Conservation (phyloP, 1,284 basidiomycete species). For the Rhodotorula sp. region DNA sequence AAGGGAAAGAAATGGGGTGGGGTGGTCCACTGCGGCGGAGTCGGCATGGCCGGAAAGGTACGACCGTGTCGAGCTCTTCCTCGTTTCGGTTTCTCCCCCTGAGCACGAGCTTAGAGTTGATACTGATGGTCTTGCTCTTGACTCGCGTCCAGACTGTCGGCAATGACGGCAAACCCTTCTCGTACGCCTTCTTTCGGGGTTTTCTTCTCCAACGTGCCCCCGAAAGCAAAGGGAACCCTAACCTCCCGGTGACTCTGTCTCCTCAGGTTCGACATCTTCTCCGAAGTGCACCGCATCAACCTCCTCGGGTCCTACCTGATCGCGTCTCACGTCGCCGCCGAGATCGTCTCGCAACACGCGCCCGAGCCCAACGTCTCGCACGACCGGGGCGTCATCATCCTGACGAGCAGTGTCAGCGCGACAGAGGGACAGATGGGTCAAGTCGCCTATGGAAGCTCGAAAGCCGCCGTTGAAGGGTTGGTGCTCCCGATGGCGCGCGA, state of each 20-base stretch:
- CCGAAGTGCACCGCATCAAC: slow-evolving; percentile 48
- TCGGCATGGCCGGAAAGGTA: slow-evolving; percentile 50
- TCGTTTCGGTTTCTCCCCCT: not conserved
- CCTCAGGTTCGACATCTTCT: slow-evolving; percentile 42
- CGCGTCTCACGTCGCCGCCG: slow-evolving; percentile 47
- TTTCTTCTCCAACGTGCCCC: not conserved
- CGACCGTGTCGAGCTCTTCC: not conserved
- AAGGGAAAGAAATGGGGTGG: slow-evolving; percentile 45
- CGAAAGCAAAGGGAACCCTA: no score
- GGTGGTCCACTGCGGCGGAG: slow-evolving; percentile 49
- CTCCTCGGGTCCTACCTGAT: slow-evolving; percentile 50
- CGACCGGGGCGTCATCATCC: slow-evolving; percentile 50
- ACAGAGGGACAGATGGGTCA: slow-evolving; percentile 48
- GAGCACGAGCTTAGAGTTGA: not conserved
- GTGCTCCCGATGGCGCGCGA: slow-evolving; percentile 51
- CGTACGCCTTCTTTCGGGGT: slow-evolving; percentile 23
- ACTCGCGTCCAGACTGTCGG: slow-evolving; percentile 39
- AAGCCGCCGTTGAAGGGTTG: slow-evolving; percentile 48
- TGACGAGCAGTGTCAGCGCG: slow-evolving; percentile 47
- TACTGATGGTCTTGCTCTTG: not conserved
- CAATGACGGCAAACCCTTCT: slow-evolving; percentile 46
- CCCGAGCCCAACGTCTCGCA: not conserved
- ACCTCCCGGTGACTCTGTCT: no score
- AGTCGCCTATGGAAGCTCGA: slow-evolving; percentile 46
- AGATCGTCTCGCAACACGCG: slow-evolving; percentile 41